phyloP scores from a whole-genome alignment of 306 rosid genomes.

The Cucumis cinereus region DNA sequence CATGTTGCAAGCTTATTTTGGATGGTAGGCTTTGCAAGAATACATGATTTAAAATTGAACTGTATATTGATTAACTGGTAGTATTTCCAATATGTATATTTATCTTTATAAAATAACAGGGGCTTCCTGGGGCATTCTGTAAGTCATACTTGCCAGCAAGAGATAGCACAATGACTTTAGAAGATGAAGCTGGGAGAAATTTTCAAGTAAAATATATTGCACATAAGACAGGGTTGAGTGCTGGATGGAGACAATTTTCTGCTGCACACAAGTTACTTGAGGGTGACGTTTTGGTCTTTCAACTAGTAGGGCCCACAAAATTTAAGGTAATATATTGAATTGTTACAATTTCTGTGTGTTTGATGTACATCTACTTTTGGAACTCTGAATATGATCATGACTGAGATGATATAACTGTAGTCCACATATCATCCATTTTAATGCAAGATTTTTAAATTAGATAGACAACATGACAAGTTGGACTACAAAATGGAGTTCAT shows the following conservation, averaged over 20 bases:
- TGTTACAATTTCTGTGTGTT: background rate
- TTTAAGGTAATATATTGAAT: slow-evolving; percentile 46
- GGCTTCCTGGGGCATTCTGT: slow-evolving; percentile 64
- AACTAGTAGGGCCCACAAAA: slow-evolving; percentile 65
- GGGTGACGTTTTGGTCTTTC: slow-evolving; percentile 84
- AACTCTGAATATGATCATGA: background rate
- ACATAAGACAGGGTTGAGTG: slow-evolving; percentile 67
- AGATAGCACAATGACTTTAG: slow-evolving; percentile 52
- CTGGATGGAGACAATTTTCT: slow-evolving; percentile 96
- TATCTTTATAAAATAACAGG: slow-evolving; percentile 24
- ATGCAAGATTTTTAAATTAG: background rate
- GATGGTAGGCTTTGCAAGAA: slow-evolving; percentile 47
- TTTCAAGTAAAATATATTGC: slow-evolving; percentile 62
- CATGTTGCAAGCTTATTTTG: slow-evolving; percentile 81
- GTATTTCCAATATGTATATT: background rate
- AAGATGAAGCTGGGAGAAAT: slow-evolving; percentile 67
- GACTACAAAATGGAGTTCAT: background rate
- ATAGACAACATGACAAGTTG: background rate
- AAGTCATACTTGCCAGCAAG: slow-evolving; percentile 53
- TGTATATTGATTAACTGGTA: background rate
- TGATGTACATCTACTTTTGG: background rate
- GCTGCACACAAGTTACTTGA: slow-evolving; percentile 65
- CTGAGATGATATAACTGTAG: background rate
- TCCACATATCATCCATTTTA: background rate
- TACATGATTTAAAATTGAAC: background rate